A percentile compares a stretch with the other conserved stretches of the same genome.
Conservation (phyloP, 345 rosid species). For the Anastatica hierochuntica region DNA sequence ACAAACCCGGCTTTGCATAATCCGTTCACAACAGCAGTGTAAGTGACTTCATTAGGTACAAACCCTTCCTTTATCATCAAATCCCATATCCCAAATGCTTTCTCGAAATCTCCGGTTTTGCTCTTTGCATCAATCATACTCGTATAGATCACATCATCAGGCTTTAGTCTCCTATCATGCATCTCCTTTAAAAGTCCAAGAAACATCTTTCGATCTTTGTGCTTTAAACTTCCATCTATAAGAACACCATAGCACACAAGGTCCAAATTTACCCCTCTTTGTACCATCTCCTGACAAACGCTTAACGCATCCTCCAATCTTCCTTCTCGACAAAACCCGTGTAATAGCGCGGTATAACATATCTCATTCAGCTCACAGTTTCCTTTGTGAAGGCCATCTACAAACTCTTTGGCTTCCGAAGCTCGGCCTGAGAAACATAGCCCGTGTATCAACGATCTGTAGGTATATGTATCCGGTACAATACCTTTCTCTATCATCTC, state of each 20-base stretch:
- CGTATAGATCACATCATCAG: constrained; percentile 66
- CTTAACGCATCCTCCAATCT: constrained; percentile 53
- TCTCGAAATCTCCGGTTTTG: constrained; percentile 59
- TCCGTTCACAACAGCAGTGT: constrained; percentile 72
- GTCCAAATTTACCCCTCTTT: constrained; percentile 73
- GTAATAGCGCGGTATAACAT: constrained; percentile 68
- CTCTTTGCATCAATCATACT: constrained; percentile 77
- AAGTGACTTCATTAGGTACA: constrained; percentile 66
- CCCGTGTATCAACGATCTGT: constrained; percentile 64
- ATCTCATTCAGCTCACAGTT: constrained; percentile 59
- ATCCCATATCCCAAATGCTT: constrained; percentile 65
- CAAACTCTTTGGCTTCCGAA: constrained; percentile 60
- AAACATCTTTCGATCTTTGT: constrained; percentile 37
- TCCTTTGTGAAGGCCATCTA: constrained; percentile 52
- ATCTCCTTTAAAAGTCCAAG: constrained; percentile 54
- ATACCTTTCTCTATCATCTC: constrained; percentile 71
- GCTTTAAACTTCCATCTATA: constrained; percentile 61
- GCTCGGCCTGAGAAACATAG: constrained; percentile 61
- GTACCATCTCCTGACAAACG: constrained; percentile 57
- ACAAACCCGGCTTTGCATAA: constrained; percentile 68
- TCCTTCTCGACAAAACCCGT: constrained; percentile 82
- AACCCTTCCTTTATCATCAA: constrained; percentile 68
- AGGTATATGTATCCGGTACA: constrained; percentile 74
- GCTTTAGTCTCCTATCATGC: constrained; percentile 52
- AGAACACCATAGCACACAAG: constrained; percentile 75